Conservation (phyloP, 306 rosid species). For the Chamaecrista fasciculata region DNA sequence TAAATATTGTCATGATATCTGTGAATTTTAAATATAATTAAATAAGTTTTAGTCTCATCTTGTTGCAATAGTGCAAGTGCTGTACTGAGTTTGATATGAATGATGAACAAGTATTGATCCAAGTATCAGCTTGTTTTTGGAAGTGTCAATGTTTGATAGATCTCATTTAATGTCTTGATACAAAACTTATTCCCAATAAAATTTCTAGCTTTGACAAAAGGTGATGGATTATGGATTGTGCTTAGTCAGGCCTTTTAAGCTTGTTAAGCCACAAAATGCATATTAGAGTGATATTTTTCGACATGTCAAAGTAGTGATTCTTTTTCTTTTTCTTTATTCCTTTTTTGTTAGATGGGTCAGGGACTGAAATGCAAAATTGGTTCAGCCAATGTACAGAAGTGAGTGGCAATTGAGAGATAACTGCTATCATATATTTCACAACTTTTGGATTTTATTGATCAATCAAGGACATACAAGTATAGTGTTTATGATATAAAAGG, state of each 20-base stretch:
- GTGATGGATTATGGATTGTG: background rate
- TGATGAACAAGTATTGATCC: background rate
- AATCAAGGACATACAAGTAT: background rate
- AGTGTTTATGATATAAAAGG: background rate
- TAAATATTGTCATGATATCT: no score
- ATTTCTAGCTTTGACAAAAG: background rate
- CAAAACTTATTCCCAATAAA: background rate
- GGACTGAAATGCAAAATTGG: background rate
- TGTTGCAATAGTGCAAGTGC: no score
- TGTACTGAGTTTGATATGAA: background rate
- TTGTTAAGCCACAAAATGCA: background rate
- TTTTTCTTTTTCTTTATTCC: no score
- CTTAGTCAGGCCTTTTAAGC: background rate
- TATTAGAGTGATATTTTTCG: background rate
- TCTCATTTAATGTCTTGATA: background rate
- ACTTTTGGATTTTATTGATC: conserved; percentile 20
- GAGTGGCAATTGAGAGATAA: background rate
- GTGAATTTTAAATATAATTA: no score
- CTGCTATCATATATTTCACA: conserved; percentile 1
- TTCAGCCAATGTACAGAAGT: background rate
- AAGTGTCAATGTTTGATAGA: background rate
- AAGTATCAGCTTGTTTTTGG: background rate
- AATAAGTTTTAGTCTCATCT: no score
- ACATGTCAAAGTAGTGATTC: background rate
- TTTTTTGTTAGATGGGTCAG: background rate